Conservation (phyloP, 352 stramenopile genomes). For the Phytophthora nicotianae region DNA sequence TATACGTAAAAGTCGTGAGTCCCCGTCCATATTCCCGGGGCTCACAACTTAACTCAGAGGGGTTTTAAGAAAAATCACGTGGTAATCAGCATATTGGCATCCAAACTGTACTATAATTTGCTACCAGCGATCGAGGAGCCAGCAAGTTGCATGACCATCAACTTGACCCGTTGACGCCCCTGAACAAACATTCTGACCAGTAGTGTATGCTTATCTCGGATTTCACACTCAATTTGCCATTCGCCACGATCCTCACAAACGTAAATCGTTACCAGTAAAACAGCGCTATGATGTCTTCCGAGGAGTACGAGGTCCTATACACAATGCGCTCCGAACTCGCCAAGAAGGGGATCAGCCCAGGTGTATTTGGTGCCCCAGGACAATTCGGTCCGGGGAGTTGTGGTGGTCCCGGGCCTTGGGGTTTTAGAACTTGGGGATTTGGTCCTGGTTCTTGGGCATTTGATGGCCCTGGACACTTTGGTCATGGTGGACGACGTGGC, state of each 20-base stretch:
- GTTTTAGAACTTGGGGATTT: not conserved
- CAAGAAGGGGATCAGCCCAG: not conserved
- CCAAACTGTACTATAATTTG: not conserved
- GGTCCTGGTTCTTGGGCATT: not conserved
- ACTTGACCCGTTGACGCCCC: not conserved
- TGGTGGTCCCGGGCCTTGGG: not conserved
- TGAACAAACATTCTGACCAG: not conserved
- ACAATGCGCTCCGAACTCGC: not conserved
- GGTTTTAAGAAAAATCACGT: too few relatives aligned
- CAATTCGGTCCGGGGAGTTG: not conserved
- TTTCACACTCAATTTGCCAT: not conserved
- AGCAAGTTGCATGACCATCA: not conserved
- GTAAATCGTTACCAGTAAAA: not conserved
- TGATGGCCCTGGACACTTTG: not conserved
- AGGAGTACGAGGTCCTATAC: not conserved
- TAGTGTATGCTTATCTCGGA: too few relatives aligned
- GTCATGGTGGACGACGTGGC: not conserved
- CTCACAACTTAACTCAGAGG: too few relatives aligned
- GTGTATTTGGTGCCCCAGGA: not conserved
- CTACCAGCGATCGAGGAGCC: not conserved
- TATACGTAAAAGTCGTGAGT: too few relatives aligned
- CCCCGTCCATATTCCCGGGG: too few relatives aligned
- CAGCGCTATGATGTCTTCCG: not conserved
- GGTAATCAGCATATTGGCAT: too few relatives aligned
- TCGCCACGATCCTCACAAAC: not conserved